Percentiles rank a stretch among this genome's conserved stretches.
Conservation (phyloP, 192 early-diverging fungal genomes). For the Mortierella hygrophila region DNA sequence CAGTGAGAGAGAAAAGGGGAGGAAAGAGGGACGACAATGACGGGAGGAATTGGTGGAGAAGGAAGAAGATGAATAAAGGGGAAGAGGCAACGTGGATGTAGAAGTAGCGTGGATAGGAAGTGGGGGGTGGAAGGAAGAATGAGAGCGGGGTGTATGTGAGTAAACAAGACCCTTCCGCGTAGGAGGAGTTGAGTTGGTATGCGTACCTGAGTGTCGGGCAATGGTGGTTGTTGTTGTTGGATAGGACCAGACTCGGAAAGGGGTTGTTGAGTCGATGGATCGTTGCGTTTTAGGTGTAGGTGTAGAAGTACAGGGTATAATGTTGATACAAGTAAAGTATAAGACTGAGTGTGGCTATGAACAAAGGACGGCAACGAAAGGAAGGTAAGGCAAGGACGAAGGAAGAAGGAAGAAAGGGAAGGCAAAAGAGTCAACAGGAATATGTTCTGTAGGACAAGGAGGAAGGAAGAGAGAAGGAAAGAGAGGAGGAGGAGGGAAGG, state of each 20-base stretch:
- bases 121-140: background rate
- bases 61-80: background rate
- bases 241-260: background rate
- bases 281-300: background rate
- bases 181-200: background rate
- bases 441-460: slow-evolving; percentile 25
- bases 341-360: background rate
- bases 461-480: background rate
- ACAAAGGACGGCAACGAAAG: no score
- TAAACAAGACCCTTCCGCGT: background rate
- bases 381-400: background rate
- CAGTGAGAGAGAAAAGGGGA: background rate
- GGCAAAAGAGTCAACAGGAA: background rate
- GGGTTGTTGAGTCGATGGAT: background rate
- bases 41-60: background rate
- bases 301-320: slow-evolving; percentile 19
- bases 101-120: no score
- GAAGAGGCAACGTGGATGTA: no score
- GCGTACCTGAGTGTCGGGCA: background rate
- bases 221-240: background rate
- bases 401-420: background rate
- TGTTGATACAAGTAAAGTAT: slow-evolving; percentile 4
- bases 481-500: background rate
- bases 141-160: background rate
- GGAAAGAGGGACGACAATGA: background rate